Percentiles rank a stretch among this genome's conserved stretches.
Conservation (phyloP, 352 stramenopile genomes). For the Globisporangium cystogenes region DNA sequence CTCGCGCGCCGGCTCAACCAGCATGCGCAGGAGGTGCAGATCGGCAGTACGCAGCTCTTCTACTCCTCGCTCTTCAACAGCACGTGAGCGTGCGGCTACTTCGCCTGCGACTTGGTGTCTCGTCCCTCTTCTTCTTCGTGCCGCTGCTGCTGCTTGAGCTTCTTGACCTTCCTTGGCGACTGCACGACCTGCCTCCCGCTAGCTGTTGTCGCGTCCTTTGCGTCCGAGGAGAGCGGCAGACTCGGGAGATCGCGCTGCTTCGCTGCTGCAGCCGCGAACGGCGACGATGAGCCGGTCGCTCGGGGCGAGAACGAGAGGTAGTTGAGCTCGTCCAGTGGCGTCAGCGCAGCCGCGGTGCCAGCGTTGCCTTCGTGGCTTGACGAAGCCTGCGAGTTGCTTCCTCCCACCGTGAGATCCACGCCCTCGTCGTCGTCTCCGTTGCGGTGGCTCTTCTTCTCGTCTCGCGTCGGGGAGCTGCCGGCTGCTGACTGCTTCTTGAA, state of each 20-base stretch:
- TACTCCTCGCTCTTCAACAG: slow-evolving; percentile 60
- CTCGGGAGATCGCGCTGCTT: slow-evolving; percentile 4
- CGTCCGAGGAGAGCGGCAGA: slow-evolving; percentile 3
- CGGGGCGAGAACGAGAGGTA: slow-evolving; percentile 11
- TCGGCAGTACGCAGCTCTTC: slow-evolving; percentile 54
- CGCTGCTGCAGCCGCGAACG: not conserved
- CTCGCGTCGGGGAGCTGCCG: not conserved
- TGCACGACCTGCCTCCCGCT: too few species aligned
- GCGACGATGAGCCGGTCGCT: not conserved
- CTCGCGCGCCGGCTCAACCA: slow-evolving; percentile 38
- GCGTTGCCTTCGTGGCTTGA: not conserved
- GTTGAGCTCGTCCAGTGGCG: slow-evolving; percentile 4
- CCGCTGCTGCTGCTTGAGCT: not conserved
- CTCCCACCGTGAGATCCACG: not conserved
- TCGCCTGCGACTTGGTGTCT: not conserved
- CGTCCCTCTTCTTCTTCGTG: not conserved
- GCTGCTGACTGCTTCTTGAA: slow-evolving; percentile 5
- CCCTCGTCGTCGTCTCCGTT: not conserved
- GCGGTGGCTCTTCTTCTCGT: not conserved
- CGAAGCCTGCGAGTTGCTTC: not conserved
- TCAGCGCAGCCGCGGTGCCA: not conserved
- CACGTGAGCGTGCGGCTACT: not conserved
- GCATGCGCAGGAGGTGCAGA: slow-evolving; percentile 58
- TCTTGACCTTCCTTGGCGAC: slow-evolving; percentile 1
- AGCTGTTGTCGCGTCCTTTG: too few species aligned